Evolutionary conservation across 2,329 filamentous ascomycete species (phyloP).

Genomic region (Penicillium sp.): DNA sequence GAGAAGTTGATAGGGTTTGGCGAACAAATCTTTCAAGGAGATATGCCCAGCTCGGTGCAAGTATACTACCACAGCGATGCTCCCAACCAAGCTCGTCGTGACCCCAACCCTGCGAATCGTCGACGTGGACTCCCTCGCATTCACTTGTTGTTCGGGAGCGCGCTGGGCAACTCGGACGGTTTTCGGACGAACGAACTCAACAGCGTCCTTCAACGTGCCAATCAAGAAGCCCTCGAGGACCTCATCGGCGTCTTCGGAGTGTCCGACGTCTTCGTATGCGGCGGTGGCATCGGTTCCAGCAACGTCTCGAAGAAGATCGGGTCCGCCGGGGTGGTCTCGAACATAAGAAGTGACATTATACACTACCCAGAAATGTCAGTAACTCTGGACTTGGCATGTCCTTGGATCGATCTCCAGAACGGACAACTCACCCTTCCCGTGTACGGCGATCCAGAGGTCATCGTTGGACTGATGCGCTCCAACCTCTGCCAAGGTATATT

Average conservation of each 20-base stretch:
- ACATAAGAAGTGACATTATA: conserved; percentile 59
- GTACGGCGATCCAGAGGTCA: conserved; percentile 56
- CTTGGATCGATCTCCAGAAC: too few species aligned
- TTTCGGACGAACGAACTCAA: conserved; percentile 16
- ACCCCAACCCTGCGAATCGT: not conserved
- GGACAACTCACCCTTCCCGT: conserved; percentile 49
- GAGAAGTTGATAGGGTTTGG: too few species aligned
- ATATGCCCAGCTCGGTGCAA: too few species aligned
- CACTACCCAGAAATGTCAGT: conserved; percentile 40
- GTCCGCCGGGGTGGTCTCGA: conserved; percentile 56
- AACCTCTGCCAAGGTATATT: conserved; percentile 34
- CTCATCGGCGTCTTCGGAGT: conserved; percentile 48
- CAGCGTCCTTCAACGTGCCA: conserved; percentile 33
- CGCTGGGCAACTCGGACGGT: conserved; percentile 22
- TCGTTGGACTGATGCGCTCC: conserved; percentile 48
- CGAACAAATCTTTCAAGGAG: too few species aligned
- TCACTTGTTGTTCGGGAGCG: not conserved
- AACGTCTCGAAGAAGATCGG: conserved; percentile 40
- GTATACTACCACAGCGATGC: not conserved
- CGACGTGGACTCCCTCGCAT: not conserved
- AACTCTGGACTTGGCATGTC: not conserved
- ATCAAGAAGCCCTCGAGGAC: conserved; percentile 40
- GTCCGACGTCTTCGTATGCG: conserved; percentile 46
- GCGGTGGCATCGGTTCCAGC: conserved; percentile 45
- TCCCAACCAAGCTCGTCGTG: not conserved